These are phyloP conservation scores for Carex parvula DNA, from an alignment of 176 grass and related monocot genomes.

Conservation along the genomic window DNA sequence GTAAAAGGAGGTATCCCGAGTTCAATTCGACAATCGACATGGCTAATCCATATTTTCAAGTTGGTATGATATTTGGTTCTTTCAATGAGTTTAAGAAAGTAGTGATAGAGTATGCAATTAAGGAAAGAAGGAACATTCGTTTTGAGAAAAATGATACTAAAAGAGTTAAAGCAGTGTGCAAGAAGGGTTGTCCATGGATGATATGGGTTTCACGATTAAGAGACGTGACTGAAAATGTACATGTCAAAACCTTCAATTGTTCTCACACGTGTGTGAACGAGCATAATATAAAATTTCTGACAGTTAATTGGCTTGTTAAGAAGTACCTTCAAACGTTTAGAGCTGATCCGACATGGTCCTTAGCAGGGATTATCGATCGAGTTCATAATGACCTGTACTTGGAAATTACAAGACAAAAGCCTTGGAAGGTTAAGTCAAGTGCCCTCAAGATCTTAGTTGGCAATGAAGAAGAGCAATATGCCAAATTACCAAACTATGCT, in stretches of 20 bases:
- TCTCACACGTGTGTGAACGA: not conserved
- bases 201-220: constrained; percentile 9
- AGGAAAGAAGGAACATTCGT: not conserved
- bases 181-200: constrained; percentile 16
- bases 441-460: constrained; percentile 9
- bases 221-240: not conserved
- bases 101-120: constrained; percentile 11
- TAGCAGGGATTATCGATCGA: not conserved
- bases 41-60: constrained; percentile 6
- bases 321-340: constrained; percentile 17
- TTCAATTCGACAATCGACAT: constrained; percentile 12
- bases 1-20: constrained; percentile 9
- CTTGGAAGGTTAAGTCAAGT: constrained; percentile 9
- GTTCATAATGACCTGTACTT: not conserved
- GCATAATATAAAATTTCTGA: not conserved
- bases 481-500: constrained; percentile 8
- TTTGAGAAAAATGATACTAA: constrained; percentile 20
- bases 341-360: constrained; percentile 8
- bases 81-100: constrained; percentile 11
- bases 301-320: not conserved
- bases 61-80: constrained; percentile 21
- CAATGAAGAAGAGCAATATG: constrained; percentile 23
- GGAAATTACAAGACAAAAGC: not conserved
- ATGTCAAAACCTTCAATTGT: constrained; percentile 14
- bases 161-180: constrained; percentile 12